Percentiles rank a stretch among this genome's conserved stretches.
Conservation (phyloP, 257 asterid genomes). For the Verbena officinalis region DNA sequence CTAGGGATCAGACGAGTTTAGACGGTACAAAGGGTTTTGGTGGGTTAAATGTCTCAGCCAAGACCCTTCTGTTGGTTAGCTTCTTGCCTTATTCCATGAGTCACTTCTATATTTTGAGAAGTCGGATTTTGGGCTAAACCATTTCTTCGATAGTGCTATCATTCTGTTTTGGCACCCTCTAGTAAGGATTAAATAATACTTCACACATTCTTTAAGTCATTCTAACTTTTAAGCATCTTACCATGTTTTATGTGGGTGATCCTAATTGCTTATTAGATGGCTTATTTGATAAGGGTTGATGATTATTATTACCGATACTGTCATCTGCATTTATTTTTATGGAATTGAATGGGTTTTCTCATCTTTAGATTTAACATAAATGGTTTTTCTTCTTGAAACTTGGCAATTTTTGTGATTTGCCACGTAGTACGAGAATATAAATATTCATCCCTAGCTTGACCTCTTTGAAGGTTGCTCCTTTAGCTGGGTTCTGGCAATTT, state of each 20-base stretch:
- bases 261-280: neutral
- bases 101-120: neutral
- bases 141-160: neutral
- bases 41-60: neutral
- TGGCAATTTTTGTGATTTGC: neutral
- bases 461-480: too few species aligned
- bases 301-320: neutral
- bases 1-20: neutral
- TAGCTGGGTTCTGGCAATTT: too few species aligned
- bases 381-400: neutral
- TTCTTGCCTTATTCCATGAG: neutral
- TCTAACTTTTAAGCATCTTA: neutral
- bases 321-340: neutral
- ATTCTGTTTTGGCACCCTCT: neutral
- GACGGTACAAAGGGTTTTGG: too few species aligned
- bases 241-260: constrained; percentile 2
- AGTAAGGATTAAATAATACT: neutral
- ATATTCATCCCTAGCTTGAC: neutral
- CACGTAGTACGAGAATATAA: neutral
- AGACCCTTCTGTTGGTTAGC: neutral
- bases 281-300: neutral
- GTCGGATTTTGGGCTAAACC: neutral
- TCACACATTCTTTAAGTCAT: neutral
- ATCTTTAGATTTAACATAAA: neutral
- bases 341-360: neutral